Conservation (phyloP, 768 basidiomycete species). For the Psilocybe cubensis region DNA sequence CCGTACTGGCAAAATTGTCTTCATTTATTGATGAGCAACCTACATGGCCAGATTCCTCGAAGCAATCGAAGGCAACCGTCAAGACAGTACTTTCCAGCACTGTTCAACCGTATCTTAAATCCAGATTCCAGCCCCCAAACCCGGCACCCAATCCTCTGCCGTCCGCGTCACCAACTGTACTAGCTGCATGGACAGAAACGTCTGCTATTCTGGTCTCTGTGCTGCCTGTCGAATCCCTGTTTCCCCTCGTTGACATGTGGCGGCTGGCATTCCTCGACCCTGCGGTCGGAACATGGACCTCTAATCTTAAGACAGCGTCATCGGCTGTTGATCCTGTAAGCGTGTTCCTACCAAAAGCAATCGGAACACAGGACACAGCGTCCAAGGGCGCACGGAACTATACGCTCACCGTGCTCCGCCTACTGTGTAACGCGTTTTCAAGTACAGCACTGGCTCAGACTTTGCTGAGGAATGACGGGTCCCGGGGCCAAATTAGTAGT, state of each 20-base stretch:
- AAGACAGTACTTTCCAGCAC: constrained; percentile 51
- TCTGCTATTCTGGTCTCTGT: constrained; percentile 44
- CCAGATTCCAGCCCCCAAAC: constrained; percentile 45
- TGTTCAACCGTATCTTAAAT: constrained; percentile 69
- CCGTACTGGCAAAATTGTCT: constrained; percentile 60
- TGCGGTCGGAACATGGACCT: constrained; percentile 53
- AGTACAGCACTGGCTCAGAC: constrained; percentile 45
- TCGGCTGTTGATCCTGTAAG: constrained; percentile 41
- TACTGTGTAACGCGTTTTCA: constrained; percentile 72
- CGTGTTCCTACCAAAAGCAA: constrained; percentile 49
- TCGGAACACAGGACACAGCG: constrained; percentile 30
- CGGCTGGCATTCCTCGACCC: constrained; percentile 75
- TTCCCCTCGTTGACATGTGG: constrained; percentile 87
- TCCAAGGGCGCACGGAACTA: constrained; percentile 53
- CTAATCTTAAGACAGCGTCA: constrained; percentile 30
- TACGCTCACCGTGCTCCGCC: constrained; percentile 65
- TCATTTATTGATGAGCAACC: constrained; percentile 59
- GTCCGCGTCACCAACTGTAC: constrained; percentile 39
- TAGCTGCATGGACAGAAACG: constrained; percentile 52
- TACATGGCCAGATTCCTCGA: constrained; percentile 33
- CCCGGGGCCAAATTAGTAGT: constrained; percentile 43
- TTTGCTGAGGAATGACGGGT: constrained; percentile 32
- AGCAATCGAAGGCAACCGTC: constrained; percentile 38
- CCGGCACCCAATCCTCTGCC: constrained; percentile 20
- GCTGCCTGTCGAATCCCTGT: constrained; percentile 61